Percentiles rank a stretch among this genome's conserved stretches.
Evolutionary conservation across 2,329 filamentous ascomycete species (phyloP).

Genomic region (Diaporthe eres): DNA sequence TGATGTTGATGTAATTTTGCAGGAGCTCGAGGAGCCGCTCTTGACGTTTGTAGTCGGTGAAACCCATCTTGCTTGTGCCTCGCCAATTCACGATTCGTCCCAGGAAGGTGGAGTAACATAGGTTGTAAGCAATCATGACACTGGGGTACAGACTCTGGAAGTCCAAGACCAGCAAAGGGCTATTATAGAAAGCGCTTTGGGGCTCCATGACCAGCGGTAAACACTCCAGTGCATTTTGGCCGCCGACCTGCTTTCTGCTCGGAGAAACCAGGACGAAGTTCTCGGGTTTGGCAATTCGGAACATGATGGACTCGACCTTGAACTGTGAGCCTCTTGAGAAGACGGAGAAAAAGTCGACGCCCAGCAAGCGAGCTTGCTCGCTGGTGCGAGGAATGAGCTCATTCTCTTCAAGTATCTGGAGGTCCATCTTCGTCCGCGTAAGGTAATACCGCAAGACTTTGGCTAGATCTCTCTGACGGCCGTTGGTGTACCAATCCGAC

Average conservation of each 20-base stretch:
- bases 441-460: conserved; percentile 86
- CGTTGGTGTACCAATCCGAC: conserved; percentile 84
- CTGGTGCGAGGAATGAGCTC: conserved; percentile 91
- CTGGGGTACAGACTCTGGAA: conserved; percentile 98
- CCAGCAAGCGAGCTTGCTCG: conserved; percentile 92
- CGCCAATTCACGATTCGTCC: conserved; percentile 89
- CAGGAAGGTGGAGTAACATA: conserved; percentile 97
- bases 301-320: conserved; percentile 99
- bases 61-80: conserved; percentile 95
- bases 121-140: conserved; percentile 99
- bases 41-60: conserved; percentile 86
- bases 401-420: conserved; percentile 93
- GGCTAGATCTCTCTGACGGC: conserved; percentile 76
- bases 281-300: conserved; percentile 96
- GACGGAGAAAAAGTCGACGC: conserved; percentile 97
- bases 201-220: conserved; percentile 98
- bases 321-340: conserved; percentile 96
- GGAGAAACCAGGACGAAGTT: conserved; percentile 93
- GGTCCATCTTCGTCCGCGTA: conserved; percentile 81
- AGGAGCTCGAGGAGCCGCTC: conserved; percentile 82
- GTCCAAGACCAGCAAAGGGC: conserved; percentile 90
- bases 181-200: conserved; percentile 93
- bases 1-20: conserved; percentile 88
- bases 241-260: conserved; percentile 90
- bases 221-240: conserved; percentile 95